These are phyloP conservation scores for Apophysomyces ossiformis DNA, from an alignment of 371 early-diverging fungal species.

Conservation along the genomic window DNA sequence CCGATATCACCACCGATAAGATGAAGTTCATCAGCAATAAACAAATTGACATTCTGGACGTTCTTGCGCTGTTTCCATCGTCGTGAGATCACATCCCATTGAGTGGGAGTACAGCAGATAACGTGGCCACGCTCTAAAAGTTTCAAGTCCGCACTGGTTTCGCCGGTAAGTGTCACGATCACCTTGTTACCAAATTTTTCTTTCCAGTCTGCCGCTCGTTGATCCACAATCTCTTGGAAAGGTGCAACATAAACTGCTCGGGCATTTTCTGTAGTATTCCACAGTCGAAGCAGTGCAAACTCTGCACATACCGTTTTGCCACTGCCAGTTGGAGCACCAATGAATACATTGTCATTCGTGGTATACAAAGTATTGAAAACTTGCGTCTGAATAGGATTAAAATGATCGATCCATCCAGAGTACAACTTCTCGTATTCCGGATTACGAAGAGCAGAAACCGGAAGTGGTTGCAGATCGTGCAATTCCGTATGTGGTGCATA, in stretches of 20 bases:
- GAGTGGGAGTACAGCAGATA: conserved; percentile 94
- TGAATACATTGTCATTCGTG: conserved; percentile 89
- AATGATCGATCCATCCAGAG: conserved; percentile 64
- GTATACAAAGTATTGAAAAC: conserved; percentile 92
- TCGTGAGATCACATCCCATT: conserved; percentile 98
- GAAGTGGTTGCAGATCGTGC: conserved; percentile 90
- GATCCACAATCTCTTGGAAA: conserved; percentile 85
- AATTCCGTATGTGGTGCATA: conserved; percentile 94
- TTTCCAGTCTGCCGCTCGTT: conserved; percentile 81
- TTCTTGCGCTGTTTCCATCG: conserved; percentile 93
- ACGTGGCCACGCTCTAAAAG: conserved; percentile 88
- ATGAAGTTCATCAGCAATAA: conserved; percentile 98
- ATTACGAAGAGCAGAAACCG: conserved; percentile 79
- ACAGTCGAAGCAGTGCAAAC: conserved; percentile 90
- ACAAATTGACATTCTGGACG: conserved; percentile 87
- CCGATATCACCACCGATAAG: conserved; percentile 88
- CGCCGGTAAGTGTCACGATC: conserved; percentile 93
- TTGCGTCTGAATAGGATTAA: conserved; percentile 98
- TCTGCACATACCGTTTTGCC: conserved; percentile 98
- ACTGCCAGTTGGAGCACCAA: conserved; percentile 96
- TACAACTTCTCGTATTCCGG: conserved; percentile 73
- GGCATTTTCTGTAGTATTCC: conserved; percentile 60
- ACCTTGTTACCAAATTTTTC: conserved; percentile 75
- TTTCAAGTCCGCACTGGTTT: conserved; percentile 89
- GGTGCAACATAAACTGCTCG: conserved; percentile 95